Evolutionary conservation across 495 filamentous ascomycete genomes (phyloP), one percentile per base, ranked within the genome.

Genomic region (Daldinia caldariorum): DNA sequence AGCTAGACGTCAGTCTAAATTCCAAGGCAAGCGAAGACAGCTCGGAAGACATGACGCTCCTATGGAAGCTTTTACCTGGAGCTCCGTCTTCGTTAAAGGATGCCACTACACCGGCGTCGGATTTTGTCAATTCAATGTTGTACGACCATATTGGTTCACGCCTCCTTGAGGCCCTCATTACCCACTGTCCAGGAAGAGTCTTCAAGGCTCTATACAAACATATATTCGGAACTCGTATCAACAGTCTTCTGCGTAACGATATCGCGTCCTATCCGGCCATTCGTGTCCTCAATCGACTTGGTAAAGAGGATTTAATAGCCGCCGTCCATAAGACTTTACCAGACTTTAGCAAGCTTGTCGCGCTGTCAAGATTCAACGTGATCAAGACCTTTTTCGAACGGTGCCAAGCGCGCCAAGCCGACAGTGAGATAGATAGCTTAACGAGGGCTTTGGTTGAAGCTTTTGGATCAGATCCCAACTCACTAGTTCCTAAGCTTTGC

Each of bases 131-230:
- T 68, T 89, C 91, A 38, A 84, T 98, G 68, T 78, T 97, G 22
- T 98, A 97, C 74, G 92, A 97, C 74, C 81, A 91, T 0, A 87
- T 97, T 26, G 96, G 96, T 4, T 97, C 94, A 5, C 89, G 94
- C 34, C 83, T 99, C 4, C 85, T 97, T 10, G 95, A 99, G 76
- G 91, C 89, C 1, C 89, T 99, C 61, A 85, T 97, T 65, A 85
- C 86, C 9, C 83, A 89, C 72, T 90, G 90, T 32, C 93, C 94
- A 0, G 94, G 92, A 32, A 97, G 92, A 74, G 84, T 91, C 18
- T 98, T 98, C 85, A 97, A 97, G 75, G 84, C 86, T 20, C 77
- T 99, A 0, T 91, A 94, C 74, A 86, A 84, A 45, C 87, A 88
- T 51, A 86, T 91, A 65, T 90, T 98, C 66, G 87, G 86, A 61